These are phyloP conservation scores for Cicer pinnatifidum DNA, from an alignment of 306 rosid genomes.

Conservation along the genomic window DNA sequence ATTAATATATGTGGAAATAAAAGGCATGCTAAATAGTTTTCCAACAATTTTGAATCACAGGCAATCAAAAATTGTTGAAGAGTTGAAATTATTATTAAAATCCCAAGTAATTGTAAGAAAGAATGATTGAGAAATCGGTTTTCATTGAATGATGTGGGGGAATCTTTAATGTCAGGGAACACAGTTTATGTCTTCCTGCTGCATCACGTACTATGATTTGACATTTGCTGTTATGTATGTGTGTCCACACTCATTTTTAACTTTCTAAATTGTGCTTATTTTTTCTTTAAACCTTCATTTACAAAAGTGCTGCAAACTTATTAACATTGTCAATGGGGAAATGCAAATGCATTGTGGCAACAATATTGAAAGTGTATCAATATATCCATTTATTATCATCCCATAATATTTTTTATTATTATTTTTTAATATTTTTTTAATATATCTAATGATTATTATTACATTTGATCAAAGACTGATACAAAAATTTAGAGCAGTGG, in stretches of 20 bases:
- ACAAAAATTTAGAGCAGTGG: no score
- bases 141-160: conserved; percentile 36
- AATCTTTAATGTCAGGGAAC: conserved; percentile 34
- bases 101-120: conserved; percentile 12
- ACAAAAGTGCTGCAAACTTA: no score
- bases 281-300: no score
- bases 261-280: no score
- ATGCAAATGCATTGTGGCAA: no score
- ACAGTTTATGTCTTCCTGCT: conserved; percentile 1
- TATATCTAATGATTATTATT: no score
- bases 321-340: no score
- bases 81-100: neutral
- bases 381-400: no score
- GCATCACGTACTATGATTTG: conserved; percentile 35
- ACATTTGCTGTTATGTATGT: neutral
- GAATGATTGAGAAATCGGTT: conserved; percentile 48
- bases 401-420: no score
- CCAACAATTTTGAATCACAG: neutral
- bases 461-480: no score
- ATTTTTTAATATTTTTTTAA: no score
- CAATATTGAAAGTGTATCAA: no score
- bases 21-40: neutral
- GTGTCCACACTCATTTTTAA: neutral
- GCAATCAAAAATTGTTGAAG: neutral
- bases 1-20: neutral